Base-by-base conservation (phyloP, 441 rosid species). In the Omphalea diandra region DNA sequence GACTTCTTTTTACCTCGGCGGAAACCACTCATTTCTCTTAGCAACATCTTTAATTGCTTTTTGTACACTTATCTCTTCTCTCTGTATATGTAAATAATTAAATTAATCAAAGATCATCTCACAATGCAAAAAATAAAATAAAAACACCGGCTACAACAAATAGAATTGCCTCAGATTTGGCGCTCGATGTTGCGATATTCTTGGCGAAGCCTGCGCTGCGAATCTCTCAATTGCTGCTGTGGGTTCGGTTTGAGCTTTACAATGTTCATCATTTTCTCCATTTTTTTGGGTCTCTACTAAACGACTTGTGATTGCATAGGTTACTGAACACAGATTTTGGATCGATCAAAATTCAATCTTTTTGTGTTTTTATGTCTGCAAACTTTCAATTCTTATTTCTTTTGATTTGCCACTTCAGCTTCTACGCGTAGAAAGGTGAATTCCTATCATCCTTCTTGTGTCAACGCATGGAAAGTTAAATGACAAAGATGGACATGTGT, bases 31-130 rank as follows among this genome's bases (percentile, higher is more conserved):
- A 62, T 90, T 90, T 38, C 98, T 78, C 84, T 89, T 93, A 27
- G 96, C 97, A 72, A 96, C 93, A 24, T 90, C 96, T 79, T 70
- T 89, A 33, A 93, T 93, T 75, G 97, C 94, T 79, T 93, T 93
- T 65, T 93, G 90, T 24, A 93, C 97, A 67, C 66, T 87, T 73
- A 75, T 90, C 85, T 93, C 96, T 80, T 90, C 98, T 67, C 86
- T 89, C 80, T 93, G 86, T 72, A 90, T 89, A 84, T 93, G 97
- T 93, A 77, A n/a, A n/a, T n/a, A n/a, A n/a, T n/a, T n/a, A n/a
- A n/a, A n/a, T n/a, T n/a, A n/a, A n/a, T n/a, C n/a, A n/a, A n/a
- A n/a, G n/a, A n/a, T n/a, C n/a, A n/a, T n/a, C n/a, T n/a, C n/a
- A n/a, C n/a, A n/a, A n/a, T n/a, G n/a, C n/a, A n/a, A n/a, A n/a